Base-by-base conservation (phyloP, 306 rosid species). In the Morella rubra region DNA sequence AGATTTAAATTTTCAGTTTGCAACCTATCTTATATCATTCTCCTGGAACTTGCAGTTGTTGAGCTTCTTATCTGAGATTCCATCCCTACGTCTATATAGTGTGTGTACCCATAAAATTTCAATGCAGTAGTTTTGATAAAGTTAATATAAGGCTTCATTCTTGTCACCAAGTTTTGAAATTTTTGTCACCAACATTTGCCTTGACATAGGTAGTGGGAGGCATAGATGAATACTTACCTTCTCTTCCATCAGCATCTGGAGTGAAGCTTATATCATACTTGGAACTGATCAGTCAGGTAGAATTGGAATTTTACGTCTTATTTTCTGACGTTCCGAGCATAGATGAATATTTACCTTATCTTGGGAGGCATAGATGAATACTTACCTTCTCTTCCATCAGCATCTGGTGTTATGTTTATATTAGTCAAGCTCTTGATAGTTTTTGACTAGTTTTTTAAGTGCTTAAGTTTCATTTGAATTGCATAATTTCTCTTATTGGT, bases 301-400 rank as follows among this genome's bases (percentile, higher is more conserved):
- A 71, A 62, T 56, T 60, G 40, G 70, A 80, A 62, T 78, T 72
- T 72, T 71, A 46, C 76, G 40, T 14, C 8, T 65, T 32, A 4
- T 8, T 16, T 41, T 41, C 27, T 41, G 71, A 18, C n/a, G 40
- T 18, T 65, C 7, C 16, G 71, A 41, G 11, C 24, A 18, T 18
- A n/a, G n/a, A n/a, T n/a, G n/a, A n/a, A n/a, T n/a, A n/a, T n/a
- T n/a, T n/a, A n/a, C n/a, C n/a, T n/a, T n/a, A n/a, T n/a, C n/a
- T n/a, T 95, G 81, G 99, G 98, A 74, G 98, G 93, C 52, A 40
- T 87, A 51, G 99, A 95, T 79, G 96, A 92, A 79, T 93, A 89
- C 77, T 87, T 88, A 22, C 98, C 97, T 8, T 87, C 93, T 3
- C 91, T 90, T 76, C 97, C 99, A 59, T 73, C 97, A 19, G 77